These are phyloP conservation scores for Citrus trifoliata DNA, from an alignment of 345 rosid genomes.

Conservation along the genomic window DNA sequence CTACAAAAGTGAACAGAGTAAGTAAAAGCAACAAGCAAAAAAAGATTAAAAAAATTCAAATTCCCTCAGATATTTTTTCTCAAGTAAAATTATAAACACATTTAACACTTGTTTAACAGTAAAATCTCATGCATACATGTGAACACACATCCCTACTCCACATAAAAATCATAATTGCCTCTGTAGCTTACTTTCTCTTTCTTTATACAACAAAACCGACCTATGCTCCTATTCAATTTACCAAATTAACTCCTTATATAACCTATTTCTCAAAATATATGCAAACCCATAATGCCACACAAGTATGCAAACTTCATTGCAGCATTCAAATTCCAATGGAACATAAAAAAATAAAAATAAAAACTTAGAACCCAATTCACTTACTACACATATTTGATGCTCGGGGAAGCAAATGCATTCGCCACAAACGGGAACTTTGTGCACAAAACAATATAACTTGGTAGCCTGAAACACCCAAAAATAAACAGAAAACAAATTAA, in stretches of 20 bases:
- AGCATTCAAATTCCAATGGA: background rate
- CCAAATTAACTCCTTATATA: background rate
- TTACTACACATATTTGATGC: conserved; percentile 95
- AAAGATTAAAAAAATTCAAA: background rate
- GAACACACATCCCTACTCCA: background rate
- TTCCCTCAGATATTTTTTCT: background rate
- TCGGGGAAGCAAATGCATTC: conserved; percentile 95
- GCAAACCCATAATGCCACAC: background rate
- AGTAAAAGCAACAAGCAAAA: background rate
- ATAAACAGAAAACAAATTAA: background rate
- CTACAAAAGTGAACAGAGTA: conserved; percentile 33
- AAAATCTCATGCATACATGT: background rate
- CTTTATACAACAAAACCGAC: background rate
- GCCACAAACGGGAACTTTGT: conserved; percentile 97
- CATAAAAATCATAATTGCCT: background rate
- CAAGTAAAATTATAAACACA: background rate
- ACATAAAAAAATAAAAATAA: background rate
- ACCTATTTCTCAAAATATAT: background rate
- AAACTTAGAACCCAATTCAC: background rate
- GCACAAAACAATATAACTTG: conserved; percentile 92
- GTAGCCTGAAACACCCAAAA: conserved; percentile 69
- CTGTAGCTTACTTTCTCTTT: background rate
- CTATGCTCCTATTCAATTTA: background rate
- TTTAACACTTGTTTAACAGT: background rate
- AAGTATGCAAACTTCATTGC: background rate